phyloP scores from a whole-genome alignment of 2,329 filamentous ascomycete species.

The Paramyrothecium roridum region DNA sequence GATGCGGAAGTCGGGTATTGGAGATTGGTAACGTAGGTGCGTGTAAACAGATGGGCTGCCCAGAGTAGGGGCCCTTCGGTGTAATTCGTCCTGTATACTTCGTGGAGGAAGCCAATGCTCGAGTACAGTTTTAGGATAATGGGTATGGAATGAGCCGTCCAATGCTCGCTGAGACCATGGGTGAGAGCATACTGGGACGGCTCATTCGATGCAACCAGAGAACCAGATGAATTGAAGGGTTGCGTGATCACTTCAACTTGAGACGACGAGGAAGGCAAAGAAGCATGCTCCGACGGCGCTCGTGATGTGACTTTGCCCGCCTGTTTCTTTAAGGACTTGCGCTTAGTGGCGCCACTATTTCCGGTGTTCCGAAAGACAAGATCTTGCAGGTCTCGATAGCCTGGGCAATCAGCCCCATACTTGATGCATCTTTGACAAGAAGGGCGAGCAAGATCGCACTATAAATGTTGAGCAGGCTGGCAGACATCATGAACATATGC shows the following conservation, averaged over 20 bases:
- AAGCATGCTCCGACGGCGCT: background rate
- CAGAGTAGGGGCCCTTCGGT: conserved; percentile 32
- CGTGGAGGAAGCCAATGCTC: conserved; percentile 28
- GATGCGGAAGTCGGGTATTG: conserved; percentile 25
- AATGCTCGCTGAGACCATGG: conserved; percentile 28
- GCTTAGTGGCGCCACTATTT: conserved; percentile 22
- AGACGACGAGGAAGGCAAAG: conserved; percentile 6
- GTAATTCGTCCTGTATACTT: conserved; percentile 19
- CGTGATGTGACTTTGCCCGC: conserved; percentile 3
- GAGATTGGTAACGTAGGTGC: conserved; percentile 35
- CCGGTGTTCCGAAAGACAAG: conserved; percentile 35
- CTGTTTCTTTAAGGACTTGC: conserved; percentile 22
- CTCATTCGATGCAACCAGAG: too few relatives aligned
- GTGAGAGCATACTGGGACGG: conserved; percentile 6
- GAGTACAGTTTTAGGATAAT: conserved; percentile 35
- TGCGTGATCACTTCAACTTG: too few relatives aligned
- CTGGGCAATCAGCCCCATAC: conserved; percentile 35
- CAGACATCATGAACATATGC: background rate
- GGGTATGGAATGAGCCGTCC: conserved; percentile 34
- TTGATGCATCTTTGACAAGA: conserved; percentile 36
- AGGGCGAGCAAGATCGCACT: conserved; percentile 38
- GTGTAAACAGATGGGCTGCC: conserved; percentile 35
- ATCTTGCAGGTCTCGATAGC: conserved; percentile 35
- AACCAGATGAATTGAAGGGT: too few relatives aligned
- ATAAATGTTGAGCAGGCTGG: background rate